Evolutionary conservation across 176 grass and related monocot species (phyloP), one percentile per base, ranked within the genome.

Genomic region (Luzula sylvatica): DNA sequence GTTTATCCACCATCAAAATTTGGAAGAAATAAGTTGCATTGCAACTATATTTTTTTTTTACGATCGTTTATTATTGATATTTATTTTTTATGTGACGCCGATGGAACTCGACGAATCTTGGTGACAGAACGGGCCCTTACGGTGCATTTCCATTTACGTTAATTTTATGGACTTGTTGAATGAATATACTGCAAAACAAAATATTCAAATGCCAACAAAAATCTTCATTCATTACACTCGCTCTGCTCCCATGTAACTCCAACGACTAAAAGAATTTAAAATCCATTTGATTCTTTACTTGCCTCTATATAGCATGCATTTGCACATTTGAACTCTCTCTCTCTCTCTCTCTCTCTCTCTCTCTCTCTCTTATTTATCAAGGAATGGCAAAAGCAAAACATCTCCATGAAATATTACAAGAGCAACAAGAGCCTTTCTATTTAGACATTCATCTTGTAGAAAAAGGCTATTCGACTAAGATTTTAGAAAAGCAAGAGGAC

Each of bases 371-470:
- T 23, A 14, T 15, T 26, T n/a, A 35, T 35, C 30, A 35, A 2
- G 5, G 24, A 64, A 64, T 64, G 60, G 60, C 60, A 50, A 42
- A 64, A 35, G 25, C 60, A 64, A 64, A 42, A 27, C 46, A 13
- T 5, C 42, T 64, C 42, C 60, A 50, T 14, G 60, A 64, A 7
- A 47, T 64, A 20, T 47, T 64, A 64, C 8, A 32, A 64, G 60
- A 64, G 13, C 39, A 42, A 50, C 60, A 64, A 50, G 60, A 64
- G 26, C 60, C 60, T 29, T 64, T 64, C 23, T 21, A 35, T 64
- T 16, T 64, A 26, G 59, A 49, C 46, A 20, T 15, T 28, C 47
- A 48, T 64, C 59, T 64, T 11, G 47, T 32, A 32, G 59, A 64
- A 27, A 49, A 44, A 48, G 59, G 59, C 8, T 64, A 64, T 32